Base-by-base conservation (phyloP, 2,329 filamentous ascomycete genomes). In the Alternaria infectoria region DNA sequence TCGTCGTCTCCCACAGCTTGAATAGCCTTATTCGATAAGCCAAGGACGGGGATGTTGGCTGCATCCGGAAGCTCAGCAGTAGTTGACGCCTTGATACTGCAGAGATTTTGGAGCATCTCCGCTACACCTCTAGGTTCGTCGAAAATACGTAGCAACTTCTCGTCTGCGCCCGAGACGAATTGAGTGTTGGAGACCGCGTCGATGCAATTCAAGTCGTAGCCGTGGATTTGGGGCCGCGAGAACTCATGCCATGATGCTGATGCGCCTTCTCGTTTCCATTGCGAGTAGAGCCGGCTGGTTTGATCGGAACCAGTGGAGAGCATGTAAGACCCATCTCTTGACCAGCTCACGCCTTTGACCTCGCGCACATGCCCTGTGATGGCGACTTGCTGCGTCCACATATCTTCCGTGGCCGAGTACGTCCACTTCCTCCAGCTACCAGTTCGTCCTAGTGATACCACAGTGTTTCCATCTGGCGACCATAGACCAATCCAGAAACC, bases 81-180 rank as follows among this genome's bases (percentile, higher is more conserved):
- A 5, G 67, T 66, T 4, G 65, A 62, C 6, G 66, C 66, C 7
- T 64, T 57, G 28, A 93, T 88, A 6, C 87, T 89, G 66, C 90
- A 90, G 3, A 97, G 85, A 9, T 84, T 86, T 61, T 86, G 81
- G 3, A 97, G 86, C 69, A 98, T 86, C 17, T 86, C 84, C 0
- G 93, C 93, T 10, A 97, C 92, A 6, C 91, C 91, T 76, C 89
- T 91, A 6, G 96, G 96, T 80, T 97, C 90, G 74, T 91, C 90
- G 80, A 99, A 99, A 2, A 99, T 95, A 23, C 96, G 91, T 78
- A 99, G 88, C n/a, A 99, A 88, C 81, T 99, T 99, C 83, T 99
- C 96, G 69, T 99, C 96, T 4, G 96, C 96, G 7, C 96, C 96
- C 3, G 94, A 97, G 21, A 98, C 91, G 76, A 99, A 99, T 70